Evolutionary conservation across 345 rosid genomes (phyloP).

Genomic region (Nephelium lappaceum): DNA sequence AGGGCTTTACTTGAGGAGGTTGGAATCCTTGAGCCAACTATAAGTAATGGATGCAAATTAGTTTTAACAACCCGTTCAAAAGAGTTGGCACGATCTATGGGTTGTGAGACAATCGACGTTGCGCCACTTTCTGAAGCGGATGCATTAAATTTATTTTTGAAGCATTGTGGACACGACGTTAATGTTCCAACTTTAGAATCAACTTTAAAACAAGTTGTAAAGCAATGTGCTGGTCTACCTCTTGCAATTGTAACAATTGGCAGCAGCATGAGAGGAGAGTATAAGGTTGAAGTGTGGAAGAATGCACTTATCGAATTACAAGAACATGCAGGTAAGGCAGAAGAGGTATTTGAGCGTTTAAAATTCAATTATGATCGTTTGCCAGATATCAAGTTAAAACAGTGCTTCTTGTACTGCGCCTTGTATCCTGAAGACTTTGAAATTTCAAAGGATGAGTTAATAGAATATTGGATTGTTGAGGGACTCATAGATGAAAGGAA

Average conservation of each 20-base stretch:
- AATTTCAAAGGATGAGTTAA: slow-evolving; percentile 17
- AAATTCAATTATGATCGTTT: slow-evolving; percentile 20
- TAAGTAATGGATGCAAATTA: background rate
- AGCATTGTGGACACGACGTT: background rate
- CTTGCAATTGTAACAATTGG: slow-evolving; percentile 13
- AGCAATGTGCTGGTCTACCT: slow-evolving; percentile 21
- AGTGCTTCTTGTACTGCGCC: slow-evolving; percentile 27
- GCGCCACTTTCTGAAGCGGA: background rate
- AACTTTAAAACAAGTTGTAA: background rate
- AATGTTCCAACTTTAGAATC: background rate
- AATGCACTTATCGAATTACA: slow-evolving; percentile 15
- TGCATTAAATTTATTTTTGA: background rate
- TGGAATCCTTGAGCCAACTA: slow-evolving; percentile 18
- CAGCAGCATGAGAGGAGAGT: background rate
- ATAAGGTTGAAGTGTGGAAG: background rate
- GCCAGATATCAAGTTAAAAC: slow-evolving; percentile 2
- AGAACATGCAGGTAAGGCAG: background rate
- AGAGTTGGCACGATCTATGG: background rate
- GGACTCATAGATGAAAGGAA: slow-evolving; percentile 12
- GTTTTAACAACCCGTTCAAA: background rate
- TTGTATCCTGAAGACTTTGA: slow-evolving; percentile 20
- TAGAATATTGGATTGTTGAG: slow-evolving; percentile 23
- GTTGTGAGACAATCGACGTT: background rate
- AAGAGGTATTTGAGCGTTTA: background rate
- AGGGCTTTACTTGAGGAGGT: background rate